Evolutionary conservation across 805 yeast genomes (phyloP).

Genomic region (Yarrowia sp.): DNA sequence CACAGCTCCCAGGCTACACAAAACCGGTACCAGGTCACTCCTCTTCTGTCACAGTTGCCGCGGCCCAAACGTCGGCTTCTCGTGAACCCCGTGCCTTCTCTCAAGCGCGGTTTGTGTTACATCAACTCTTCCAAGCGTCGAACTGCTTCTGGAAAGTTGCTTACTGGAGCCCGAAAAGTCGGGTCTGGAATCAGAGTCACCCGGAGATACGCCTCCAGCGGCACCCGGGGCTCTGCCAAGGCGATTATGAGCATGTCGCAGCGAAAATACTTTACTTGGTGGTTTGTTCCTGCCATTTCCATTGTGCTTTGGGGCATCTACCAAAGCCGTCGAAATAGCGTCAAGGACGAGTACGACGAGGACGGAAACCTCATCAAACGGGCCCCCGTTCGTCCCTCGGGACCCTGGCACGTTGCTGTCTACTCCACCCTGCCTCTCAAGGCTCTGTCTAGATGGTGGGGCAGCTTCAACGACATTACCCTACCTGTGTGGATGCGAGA

Average conservation of each 20-base stretch:
- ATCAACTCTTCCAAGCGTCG: conserved; percentile 28
- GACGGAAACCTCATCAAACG: conserved; percentile 20
- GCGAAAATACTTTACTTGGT: conserved; percentile 30
- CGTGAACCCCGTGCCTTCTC: conserved; percentile 30
- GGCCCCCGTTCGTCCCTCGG: conserved; percentile 32
- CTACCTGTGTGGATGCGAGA: conserved; percentile 85
- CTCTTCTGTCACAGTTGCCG: not conserved
- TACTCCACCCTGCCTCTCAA: conserved; percentile 88
- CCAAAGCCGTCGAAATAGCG: conserved; percentile 26
- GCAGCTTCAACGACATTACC: conserved; percentile 74
- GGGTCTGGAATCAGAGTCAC: conserved; percentile 17
- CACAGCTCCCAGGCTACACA: not conserved
- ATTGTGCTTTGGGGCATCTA: conserved; percentile 30
- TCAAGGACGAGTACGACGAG: conserved; percentile 26
- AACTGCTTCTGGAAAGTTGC: not conserved
- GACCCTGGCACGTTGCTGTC: conserved; percentile 85
- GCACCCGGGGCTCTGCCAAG: not conserved
- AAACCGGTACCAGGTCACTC: not conserved
- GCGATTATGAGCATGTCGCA: conserved; percentile 11
- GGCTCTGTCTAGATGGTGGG: conserved; percentile 92
- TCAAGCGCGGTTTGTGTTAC: conserved; percentile 31
- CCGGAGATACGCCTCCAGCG: conserved; percentile 27
- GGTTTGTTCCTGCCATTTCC: conserved; percentile 33
- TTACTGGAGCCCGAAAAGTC: conserved; percentile 17
- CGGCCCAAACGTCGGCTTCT: conserved; percentile 5